Conservation (phyloP, 768 basidiomycete genomes). For the Phlebiopsis flavidoalba region DNA sequence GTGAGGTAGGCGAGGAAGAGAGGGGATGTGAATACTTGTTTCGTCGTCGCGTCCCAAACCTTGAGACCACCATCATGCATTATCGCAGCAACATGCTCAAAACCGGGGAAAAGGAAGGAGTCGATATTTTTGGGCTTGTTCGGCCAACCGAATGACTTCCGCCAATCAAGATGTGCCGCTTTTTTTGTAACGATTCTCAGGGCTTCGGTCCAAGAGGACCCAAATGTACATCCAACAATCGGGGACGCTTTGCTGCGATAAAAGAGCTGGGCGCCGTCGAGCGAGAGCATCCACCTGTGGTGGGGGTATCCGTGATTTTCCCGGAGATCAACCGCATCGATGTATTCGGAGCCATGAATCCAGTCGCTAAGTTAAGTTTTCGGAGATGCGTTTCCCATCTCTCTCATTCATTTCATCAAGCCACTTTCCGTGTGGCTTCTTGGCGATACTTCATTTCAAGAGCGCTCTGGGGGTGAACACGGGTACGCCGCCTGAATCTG, state of each 20-base stretch:
- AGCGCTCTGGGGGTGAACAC: not conserved
- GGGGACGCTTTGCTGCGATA: conserved; percentile 26
- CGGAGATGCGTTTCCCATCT: not conserved
- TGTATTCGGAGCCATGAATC: conserved; percentile 10
- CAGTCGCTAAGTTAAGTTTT: conserved; percentile 12
- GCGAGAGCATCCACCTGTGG: conserved; percentile 11
- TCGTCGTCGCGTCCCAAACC: not conserved
- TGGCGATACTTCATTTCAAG: not conserved
- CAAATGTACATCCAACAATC: conserved; percentile 31
- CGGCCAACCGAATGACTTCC: conserved; percentile 26
- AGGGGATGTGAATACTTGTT: no score
- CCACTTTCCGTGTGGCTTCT: not conserved
- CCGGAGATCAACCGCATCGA: conserved; percentile 11
- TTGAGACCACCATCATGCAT: conserved; percentile 1
- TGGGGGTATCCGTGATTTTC: conserved; percentile 10
- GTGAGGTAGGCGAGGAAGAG: no score
- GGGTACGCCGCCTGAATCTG: not conserved
- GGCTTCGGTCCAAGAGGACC: conserved; percentile 21
- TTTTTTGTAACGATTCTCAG: conserved; percentile 27
- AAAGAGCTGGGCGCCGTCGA: conserved; percentile 19
- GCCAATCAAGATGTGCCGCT: conserved; percentile 24
- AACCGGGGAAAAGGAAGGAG: conserved; percentile 23
- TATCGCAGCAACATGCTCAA: conserved; percentile 24
- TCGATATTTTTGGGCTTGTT: conserved; percentile 29
- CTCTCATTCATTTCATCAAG: not conserved